These are phyloP conservation scores for Thelonectria discophora DNA, from an alignment of 2,329 filamentous ascomycete species.

Conservation along the genomic window DNA sequence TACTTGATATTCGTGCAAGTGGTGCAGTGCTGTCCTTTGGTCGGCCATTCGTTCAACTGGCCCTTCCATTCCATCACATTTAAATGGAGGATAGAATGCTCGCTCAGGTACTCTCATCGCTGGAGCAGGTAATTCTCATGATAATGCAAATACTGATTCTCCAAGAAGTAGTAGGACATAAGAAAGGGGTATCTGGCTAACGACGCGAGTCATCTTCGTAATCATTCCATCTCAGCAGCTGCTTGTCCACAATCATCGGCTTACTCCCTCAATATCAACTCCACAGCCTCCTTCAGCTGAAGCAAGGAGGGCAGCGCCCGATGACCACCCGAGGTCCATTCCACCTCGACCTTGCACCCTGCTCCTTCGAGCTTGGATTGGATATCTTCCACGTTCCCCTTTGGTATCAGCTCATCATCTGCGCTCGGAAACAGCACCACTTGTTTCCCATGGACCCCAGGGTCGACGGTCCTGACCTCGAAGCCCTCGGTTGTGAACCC, in stretches of 20 bases:
- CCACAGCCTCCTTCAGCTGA: background rate
- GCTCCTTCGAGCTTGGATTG: constrained; percentile 2
- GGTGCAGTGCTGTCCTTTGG: no score
- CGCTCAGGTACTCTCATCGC: no score
- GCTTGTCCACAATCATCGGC: background rate
- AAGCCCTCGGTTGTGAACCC: constrained; percentile 8
- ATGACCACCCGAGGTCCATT: constrained; percentile 16
- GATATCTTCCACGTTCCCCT: background rate
- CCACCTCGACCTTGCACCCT: background rate
- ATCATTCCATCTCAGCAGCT: background rate
- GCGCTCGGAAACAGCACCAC: constrained; percentile 8
- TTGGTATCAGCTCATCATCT: constrained; percentile 8
- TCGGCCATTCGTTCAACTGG: no score
- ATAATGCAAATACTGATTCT: no score
- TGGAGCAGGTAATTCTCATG: no score
- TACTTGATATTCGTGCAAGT: no score
- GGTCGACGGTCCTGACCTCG: background rate
- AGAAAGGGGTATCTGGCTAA: background rate
- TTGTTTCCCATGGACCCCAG: background rate
- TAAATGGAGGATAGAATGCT: no score
- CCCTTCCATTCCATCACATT: no score
- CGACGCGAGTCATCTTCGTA: background rate
- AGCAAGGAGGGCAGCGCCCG: constrained; percentile 2
- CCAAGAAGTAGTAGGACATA: background rate
- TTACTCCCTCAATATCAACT: constrained; percentile 1